Percentiles rank a stretch among this genome's conserved stretches.
Conservation (phyloP, 352 stramenopile genomes). For the Phytophthora niederhauseri region DNA sequence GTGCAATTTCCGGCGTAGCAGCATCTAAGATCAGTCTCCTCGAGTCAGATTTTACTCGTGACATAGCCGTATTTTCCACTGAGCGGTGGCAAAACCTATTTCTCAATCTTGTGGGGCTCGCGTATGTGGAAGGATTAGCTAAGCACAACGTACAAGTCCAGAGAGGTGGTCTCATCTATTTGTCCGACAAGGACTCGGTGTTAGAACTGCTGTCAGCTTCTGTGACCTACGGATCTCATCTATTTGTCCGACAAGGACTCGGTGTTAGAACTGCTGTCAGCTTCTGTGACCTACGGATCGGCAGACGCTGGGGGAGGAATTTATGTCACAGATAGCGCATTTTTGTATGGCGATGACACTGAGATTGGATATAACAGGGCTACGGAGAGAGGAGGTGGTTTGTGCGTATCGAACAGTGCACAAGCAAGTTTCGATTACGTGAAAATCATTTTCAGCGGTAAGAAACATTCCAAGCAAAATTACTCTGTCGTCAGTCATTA, state of each 20-base stretch:
- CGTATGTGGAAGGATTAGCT: slow-evolving; percentile 21
- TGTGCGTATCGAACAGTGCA: slow-evolving; percentile 41
- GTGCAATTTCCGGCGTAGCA: slow-evolving; percentile 31
- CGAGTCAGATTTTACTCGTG: slow-evolving; percentile 27
- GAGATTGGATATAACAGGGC: slow-evolving; percentile 48
- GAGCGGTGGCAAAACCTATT: slow-evolving; percentile 31
- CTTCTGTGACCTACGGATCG: slow-evolving; percentile 40
- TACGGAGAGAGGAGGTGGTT: slow-evolving; percentile 52
- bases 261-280: slow-evolving; percentile 24
- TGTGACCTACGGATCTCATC: too few relatives aligned
- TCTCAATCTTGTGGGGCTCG: slow-evolving; percentile 15
- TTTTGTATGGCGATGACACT: slow-evolving; percentile 29
- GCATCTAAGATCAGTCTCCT: slow-evolving; percentile 28
- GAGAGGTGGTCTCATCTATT: slow-evolving; percentile 45
- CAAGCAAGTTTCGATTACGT: slow-evolving; percentile 35
- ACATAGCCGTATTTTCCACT: slow-evolving; percentile 22
- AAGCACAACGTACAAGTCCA: slow-evolving; percentile 14
- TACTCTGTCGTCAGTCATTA: background rate
- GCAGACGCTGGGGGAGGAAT: slow-evolving; percentile 55
- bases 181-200: slow-evolving; percentile 26
- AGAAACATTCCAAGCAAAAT: background rate
- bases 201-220: slow-evolving; percentile 29
- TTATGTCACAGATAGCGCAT: slow-evolving; percentile 36
- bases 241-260: slow-evolving; percentile 37
- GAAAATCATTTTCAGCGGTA: slow-evolving; percentile 47